Conservation (phyloP, 371 early-diverging fungal species). For the Actinomortierella ambigua region DNA sequence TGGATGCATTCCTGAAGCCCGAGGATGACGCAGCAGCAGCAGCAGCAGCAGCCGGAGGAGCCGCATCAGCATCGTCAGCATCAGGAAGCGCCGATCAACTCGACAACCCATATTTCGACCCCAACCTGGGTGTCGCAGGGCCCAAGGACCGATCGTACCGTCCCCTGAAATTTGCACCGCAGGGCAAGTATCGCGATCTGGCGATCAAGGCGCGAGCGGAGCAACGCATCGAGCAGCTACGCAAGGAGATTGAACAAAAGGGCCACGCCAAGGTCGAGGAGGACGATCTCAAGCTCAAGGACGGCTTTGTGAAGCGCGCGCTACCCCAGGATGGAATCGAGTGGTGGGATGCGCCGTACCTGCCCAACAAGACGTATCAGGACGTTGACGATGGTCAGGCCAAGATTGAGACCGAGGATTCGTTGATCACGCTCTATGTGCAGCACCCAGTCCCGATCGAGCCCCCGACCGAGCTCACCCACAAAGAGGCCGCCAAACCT, state of each 20-base stretch:
- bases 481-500: constrained; percentile 55
- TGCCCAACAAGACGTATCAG: constrained; percentile 74
- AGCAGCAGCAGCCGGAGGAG: too few species aligned
- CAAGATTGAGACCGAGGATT: constrained; percentile 55
- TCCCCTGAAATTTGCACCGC: constrained; percentile 77
- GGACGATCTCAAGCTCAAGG: constrained; percentile 78
- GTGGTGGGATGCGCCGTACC: constrained; percentile 96
- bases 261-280: constrained; percentile 87
- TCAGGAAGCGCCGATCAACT: constrained; percentile 51
- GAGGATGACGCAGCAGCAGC: too few species aligned
- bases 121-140: constrained; percentile 56
- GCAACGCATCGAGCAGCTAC: constrained; percentile 77
- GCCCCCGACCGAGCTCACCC: constrained; percentile 75
- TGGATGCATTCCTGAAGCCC: too few species aligned
- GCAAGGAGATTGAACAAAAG: constrained; percentile 81
- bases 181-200: constrained; percentile 80
- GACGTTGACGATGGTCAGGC: constrained; percentile 54
- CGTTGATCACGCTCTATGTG: constrained; percentile 78
- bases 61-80: too few species aligned
- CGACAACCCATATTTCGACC: constrained; percentile 91
- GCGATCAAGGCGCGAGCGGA: constrained; percentile 84
- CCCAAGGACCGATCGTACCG: constrained; percentile 61
- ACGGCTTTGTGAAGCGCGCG: constrained; percentile 42
- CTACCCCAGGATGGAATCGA: constrained; percentile 78
- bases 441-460: constrained; percentile 93